Conservation (phyloP, 495 filamentous ascomycete genomes). For the Xeromyces bisporus region DNA sequence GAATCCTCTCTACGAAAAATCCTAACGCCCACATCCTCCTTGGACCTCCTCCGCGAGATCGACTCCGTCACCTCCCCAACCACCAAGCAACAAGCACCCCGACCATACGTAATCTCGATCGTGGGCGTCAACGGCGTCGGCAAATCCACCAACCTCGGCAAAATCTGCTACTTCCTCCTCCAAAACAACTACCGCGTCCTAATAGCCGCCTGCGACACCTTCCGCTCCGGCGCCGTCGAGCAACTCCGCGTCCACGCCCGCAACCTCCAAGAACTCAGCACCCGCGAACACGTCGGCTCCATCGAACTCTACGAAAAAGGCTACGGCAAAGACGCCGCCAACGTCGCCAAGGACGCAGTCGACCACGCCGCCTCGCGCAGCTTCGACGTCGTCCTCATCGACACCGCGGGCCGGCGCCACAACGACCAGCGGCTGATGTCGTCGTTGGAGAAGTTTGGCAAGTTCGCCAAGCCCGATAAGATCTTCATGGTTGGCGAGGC, state of each 20-base stretch:
- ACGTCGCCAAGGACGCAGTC: conserved; percentile 88
- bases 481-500: conserved; percentile 99
- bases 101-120: conserved; percentile 93
- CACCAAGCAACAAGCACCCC: conserved; percentile 31
- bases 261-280: conserved; percentile 71
- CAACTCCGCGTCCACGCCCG: conserved; percentile 87
- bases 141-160: conserved; percentile 91
- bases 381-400: conserved; percentile 90
- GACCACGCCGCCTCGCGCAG: conserved; percentile 52
- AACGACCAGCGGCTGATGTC: conserved; percentile 94
- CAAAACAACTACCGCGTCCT: conserved; percentile 95
- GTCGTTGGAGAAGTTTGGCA: conserved; percentile 88
- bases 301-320: conserved; percentile 92
- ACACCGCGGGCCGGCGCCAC: conserved; percentile 86
- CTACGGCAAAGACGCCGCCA: conserved; percentile 92
- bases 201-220: conserved; percentile 90
- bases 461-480: conserved; percentile 89
- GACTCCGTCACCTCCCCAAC: conserved; percentile 53
- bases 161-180: conserved; percentile 91
- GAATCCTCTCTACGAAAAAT: conserved; percentile 84
- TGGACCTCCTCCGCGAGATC: conserved; percentile 89
- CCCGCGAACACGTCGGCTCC: conserved; percentile 56
- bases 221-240: conserved; percentile 93
- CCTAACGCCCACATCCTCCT: conserved; percentile 82
- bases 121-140: conserved; percentile 97